Base-by-base conservation (phyloP, 257 asterid genomes). In the Lavandula angustifolia region DNA sequence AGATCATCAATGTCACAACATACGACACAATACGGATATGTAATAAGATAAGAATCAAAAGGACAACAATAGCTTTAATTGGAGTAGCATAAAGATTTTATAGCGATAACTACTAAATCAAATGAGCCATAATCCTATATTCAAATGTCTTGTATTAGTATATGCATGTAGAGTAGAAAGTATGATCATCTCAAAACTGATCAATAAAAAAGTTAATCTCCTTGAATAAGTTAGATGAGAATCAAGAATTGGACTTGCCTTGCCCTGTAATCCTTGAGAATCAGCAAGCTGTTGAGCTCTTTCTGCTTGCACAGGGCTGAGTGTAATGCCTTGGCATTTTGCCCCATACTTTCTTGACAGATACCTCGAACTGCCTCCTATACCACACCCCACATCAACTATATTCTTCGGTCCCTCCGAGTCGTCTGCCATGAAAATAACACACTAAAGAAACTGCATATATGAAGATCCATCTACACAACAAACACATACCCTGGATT, bases 361-460 rank as follows among this genome's bases (percentile, higher is more conserved):
- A 81, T 87, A 86, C 55, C 97, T 81, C 0, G 97, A 83, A 76
- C 97, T 94, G 61, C 97, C 99, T 46, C 99, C 99, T 31, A 94
- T 90, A 4, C 99, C 99, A 74, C 99, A 94, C 12, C 99, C 99
- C 69, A 87, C 96, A 81, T 94, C 99, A n/a, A 94, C 95, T 27
- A 90, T 85, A 41, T 38, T 80, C 51, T 62, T 83, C 0, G 95
- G 99, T 63, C 72, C 82, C 54, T 66, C 51, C 41, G 83, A 68
- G 60, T 87, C 85, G 44, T 80, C 98, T 87, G 80, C 72, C 62
- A 67, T 38, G 52, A 33, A 14, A 54, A 32, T 8, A 42, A 10
- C 3, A 4, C 8, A 18, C 14, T 29, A 6, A 10, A 41, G 11
- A 40, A 40, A 48, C 6, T 0, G 6, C 50, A 44, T 12, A 40